Percentiles rank a stretch among this genome's conserved stretches.
phyloP scores from a whole-genome alignment of 768 basidiomycete species.

The Boletus rubescentipes region DNA sequence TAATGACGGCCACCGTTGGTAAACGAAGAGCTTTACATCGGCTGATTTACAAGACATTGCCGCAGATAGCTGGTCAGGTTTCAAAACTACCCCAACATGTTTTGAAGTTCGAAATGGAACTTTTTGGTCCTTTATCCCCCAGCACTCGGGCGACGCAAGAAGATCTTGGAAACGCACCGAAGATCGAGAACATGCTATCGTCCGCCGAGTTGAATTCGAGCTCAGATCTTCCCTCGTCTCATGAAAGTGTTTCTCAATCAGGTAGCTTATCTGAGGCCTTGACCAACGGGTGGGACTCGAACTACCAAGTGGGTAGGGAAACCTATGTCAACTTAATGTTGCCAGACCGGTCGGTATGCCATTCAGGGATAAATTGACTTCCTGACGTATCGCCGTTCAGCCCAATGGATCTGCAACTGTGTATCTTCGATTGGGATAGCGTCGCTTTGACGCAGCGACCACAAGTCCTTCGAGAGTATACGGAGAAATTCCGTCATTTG shows the following conservation, averaged over 20 bases:
- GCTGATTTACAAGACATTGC: constrained; percentile 45
- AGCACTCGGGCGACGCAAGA: not conserved
- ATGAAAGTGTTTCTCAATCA: not conserved
- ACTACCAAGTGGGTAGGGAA: constrained; percentile 40
- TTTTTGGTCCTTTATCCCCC: constrained; percentile 7
- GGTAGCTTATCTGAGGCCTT: not conserved
- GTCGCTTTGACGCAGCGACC: constrained; percentile 39
- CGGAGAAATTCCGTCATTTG: constrained; percentile 41
- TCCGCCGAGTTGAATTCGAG: not conserved
- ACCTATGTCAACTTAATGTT: constrained; percentile 49
- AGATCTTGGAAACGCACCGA: not conserved
- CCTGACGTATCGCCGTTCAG: constrained; percentile 31
- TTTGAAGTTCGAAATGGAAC: constrained; percentile 43
- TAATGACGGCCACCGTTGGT: constrained; percentile 31
- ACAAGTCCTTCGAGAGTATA: constrained; percentile 41
- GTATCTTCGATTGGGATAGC: constrained; percentile 34
- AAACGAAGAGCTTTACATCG: constrained; percentile 43
- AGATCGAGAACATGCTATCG: not conserved
- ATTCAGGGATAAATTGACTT: not conserved
- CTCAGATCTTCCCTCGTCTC: not conserved
- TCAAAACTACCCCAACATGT: constrained; percentile 17
- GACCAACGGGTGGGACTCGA: constrained; percentile 5
- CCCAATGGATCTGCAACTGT: constrained; percentile 58
- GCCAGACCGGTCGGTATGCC: constrained; percentile 49
- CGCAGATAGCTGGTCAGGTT: constrained; percentile 8